A percentile compares a stretch with the other conserved stretches of the same genome.
These are phyloP conservation scores for Symbiodinium natans DNA, from an alignment of 73 alveolate species.

Conservation along the genomic window DNA sequence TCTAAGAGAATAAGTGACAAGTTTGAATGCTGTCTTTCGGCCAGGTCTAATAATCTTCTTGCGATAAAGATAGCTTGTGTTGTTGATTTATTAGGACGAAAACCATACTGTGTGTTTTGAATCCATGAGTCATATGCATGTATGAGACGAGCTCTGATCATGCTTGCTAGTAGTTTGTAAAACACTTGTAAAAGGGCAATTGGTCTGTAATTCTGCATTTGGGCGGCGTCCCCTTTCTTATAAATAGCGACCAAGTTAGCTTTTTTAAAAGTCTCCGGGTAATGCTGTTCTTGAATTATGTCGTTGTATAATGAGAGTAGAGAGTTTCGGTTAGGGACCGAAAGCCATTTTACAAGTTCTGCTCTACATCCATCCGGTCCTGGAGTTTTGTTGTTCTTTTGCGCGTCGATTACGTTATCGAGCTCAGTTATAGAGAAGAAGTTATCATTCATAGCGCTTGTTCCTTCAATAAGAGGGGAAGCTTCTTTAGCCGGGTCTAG, in stretches of 20 bases:
- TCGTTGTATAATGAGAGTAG: not conserved
- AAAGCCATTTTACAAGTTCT: not conserved
- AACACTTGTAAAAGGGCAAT: slow-evolving; percentile 3
- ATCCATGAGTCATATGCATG: slow-evolving; percentile 6
- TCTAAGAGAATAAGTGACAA: not conserved
- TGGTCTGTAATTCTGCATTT: slow-evolving; percentile 44
- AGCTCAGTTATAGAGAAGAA: not conserved
- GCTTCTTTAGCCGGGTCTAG: not conserved
- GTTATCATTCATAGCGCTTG: not conserved
- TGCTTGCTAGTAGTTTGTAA: slow-evolving; percentile 17
- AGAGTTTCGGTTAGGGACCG: not conserved
- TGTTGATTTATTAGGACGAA: slow-evolving; percentile 11
- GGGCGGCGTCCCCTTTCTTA: slow-evolving; percentile 8
- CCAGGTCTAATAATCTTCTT: not conserved
- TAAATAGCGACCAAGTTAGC: slow-evolving; percentile 19
- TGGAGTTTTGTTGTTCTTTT: not conserved
- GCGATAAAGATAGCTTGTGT: slow-evolving; percentile 50
- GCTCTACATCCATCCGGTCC: slow-evolving; percentile 47
- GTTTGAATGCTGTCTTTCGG: slow-evolving; percentile 29
- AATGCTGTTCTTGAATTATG: not conserved
- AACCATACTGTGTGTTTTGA: slow-evolving; percentile 6
- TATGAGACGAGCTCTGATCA: not conserved
- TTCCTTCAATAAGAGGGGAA: not conserved
- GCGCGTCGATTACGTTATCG: not conserved
- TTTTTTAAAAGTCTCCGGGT: not conserved